phyloP scores from a whole-genome alignment of 768 basidiomycete genomes.

The Kwoniella dejecticola region DNA sequence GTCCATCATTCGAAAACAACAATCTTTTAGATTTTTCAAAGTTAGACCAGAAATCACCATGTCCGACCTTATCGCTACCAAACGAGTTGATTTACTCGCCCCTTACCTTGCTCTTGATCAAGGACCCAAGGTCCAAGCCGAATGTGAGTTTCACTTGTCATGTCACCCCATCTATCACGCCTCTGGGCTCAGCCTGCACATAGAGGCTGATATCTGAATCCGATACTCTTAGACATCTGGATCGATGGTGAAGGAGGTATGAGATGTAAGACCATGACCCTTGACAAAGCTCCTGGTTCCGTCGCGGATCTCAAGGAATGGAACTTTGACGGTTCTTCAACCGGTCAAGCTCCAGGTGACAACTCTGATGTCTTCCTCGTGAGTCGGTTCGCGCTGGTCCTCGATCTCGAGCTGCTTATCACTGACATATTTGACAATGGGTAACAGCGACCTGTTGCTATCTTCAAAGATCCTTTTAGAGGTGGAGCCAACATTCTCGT shows the following conservation, averaged over 20 bases:
- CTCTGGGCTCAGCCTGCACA: neutral
- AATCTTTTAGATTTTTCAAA: conserved; percentile 5
- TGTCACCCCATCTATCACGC: neutral
- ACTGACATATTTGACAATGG: too few species aligned
- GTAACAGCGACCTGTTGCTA: conserved; percentile 83
- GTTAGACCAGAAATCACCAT: conserved; percentile 35
- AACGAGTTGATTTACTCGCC: conserved; percentile 71
- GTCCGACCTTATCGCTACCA: conserved; percentile 53
- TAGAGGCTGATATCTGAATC: neutral
- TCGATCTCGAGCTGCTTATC: too few species aligned
- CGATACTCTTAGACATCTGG: conserved; percentile 76
- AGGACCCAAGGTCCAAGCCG: conserved; percentile 90
- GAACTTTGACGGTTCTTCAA: conserved; percentile 99
- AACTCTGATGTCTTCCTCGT: conserved; percentile 96
- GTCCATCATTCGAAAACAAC: conserved; percentile 4
- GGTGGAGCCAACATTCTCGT: conserved; percentile 97
- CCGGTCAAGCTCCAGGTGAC: conserved; percentile 91
- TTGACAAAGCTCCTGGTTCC: conserved; percentile 79
- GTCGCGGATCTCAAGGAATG: conserved; percentile 91
- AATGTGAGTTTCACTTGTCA: conserved; percentile 59
- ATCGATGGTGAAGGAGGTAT: conserved; percentile 92
- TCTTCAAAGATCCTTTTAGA: conserved; percentile 99
- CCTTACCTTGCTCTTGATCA: conserved; percentile 87
- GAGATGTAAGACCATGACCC: conserved; percentile 97
- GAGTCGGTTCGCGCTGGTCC: too few species aligned